Evolutionary conservation across 75 land plant genomes (phyloP).

Genomic region (Chamaecyparis obtusa): DNA sequence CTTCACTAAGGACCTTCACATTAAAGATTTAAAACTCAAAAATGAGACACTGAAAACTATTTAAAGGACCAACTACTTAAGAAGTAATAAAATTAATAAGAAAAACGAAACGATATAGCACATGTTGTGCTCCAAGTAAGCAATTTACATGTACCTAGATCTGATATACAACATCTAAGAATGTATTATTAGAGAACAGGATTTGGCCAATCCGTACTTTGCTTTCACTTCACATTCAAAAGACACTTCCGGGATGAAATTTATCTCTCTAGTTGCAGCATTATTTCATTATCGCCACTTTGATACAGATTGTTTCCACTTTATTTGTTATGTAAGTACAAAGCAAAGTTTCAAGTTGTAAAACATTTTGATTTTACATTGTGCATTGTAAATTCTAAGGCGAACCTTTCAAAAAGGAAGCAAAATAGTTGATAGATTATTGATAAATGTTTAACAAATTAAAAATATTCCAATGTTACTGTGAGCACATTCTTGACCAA

Average conservation of each 20-base stretch:
- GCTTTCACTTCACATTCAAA: neutral
- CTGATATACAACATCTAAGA: neutral
- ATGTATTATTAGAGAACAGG: neutral
- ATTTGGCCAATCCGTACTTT: neutral
- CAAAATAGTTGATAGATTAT: neutral
- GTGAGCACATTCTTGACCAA: neutral
- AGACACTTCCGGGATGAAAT: neutral
- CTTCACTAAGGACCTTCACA: constrained; percentile 69
- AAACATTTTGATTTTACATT: neutral
- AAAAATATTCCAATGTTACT: neutral
- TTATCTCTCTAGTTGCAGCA: neutral
- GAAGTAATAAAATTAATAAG: neutral
- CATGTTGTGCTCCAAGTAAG: neutral
- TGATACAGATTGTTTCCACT: neutral
- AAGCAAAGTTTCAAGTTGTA: neutral
- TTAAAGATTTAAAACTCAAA: neutral
- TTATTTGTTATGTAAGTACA: neutral
- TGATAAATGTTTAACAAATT: neutral
- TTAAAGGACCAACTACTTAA: neutral
- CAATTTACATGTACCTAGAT: neutral
- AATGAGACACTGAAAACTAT: neutral
- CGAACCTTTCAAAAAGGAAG: neutral
- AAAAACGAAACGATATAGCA: neutral
- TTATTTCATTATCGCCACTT: neutral
- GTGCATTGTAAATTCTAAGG: neutral